Evolutionary conservation across 2,329 filamentous ascomycete species (phyloP).

Genomic region (Pyrenophora seminiperda): DNA sequence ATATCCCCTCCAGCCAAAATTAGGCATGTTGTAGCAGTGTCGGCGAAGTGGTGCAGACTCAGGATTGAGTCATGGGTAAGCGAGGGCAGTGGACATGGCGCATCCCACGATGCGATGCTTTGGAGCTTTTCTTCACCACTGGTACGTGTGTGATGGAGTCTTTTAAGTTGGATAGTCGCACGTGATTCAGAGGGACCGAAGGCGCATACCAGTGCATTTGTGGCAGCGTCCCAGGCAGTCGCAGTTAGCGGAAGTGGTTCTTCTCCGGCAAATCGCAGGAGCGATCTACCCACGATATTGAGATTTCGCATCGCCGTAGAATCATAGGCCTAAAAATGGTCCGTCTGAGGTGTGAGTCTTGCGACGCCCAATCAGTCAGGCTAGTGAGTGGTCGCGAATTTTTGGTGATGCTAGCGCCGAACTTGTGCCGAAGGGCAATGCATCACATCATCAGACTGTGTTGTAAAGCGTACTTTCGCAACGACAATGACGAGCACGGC

Average conservation of each 20-base stretch:
- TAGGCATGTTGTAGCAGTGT: constrained; percentile 76
- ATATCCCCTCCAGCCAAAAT: constrained; percentile 92
- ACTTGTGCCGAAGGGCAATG: constrained; percentile 29
- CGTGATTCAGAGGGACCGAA: constrained; percentile 77
- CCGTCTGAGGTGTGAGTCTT: constrained; percentile 9
- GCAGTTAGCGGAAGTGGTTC: constrained; percentile 68
- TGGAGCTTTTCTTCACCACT: constrained; percentile 48
- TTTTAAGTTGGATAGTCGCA: constrained; percentile 73
- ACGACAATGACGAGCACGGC: too few relatives aligned
- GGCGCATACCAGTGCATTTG: constrained; percentile 78
- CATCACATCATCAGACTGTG: constrained; percentile 14
- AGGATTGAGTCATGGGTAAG: constrained; percentile 76
- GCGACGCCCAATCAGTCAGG: constrained; percentile 4
- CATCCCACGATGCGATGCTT: constrained; percentile 84
- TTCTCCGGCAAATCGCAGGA: constrained; percentile 63
- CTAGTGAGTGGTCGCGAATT: constrained; percentile 18
- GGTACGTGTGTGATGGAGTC: constrained; percentile 53
- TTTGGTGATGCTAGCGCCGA: constrained; percentile 29
- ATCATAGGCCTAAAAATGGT: constrained; percentile 12
- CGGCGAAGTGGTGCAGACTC: constrained; percentile 82
- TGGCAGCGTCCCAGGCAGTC: constrained; percentile 82
- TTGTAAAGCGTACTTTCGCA: neutral
- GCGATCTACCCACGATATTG: constrained; percentile 72
- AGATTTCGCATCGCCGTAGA: constrained; percentile 77
- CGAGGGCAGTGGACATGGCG: constrained; percentile 77